Base-by-base conservation (phyloP, 78 protist genomes). In the Dictyostelium intermedium region DNA sequence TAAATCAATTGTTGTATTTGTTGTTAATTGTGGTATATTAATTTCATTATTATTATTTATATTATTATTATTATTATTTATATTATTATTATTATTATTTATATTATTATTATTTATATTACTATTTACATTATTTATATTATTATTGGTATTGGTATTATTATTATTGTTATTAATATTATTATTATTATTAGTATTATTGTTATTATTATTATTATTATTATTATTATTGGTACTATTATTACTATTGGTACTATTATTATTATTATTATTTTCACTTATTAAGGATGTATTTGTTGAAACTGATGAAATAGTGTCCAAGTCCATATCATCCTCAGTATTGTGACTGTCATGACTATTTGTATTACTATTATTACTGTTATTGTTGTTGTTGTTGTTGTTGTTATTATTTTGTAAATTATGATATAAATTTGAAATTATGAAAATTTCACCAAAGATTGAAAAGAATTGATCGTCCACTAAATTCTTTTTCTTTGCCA, bases 381-480 rank as follows among this genome's bases (percentile, higher is more conserved):
- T 47, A 34, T 43, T n/a, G n/a, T n/a, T n/a, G n/a, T n/a, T n/a
- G n/a, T n/a, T n/a, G n/a, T n/a, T n/a, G n/a, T n/a, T n/a, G n/a
- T 80, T 13, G 8, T 45, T 47, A 23, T 25, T 56, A 35, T 82
- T 56, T 27, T 45, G 34, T 8, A 37, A 20, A 79, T 27, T 79
- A 20, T 25, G 43, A 27, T 27, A 45, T 25, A 30, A 23, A 79
- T 79, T 79, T 56, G 86, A 82, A 20, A 82, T 20, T 82, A 87
- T 87, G 45, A 87, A 87, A 10, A 87, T 45, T 35, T 87, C 93
- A 41, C 93, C 85, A 87, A 87, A 87, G 5, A 87, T 69, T n/a
- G 76, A 61, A 66, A 87, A 87, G 85, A 78, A 87, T 79, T 87
- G 93, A 63, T 87, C 93, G 32, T 87, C 93, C 5, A 87, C 93